A percentile compares a stretch with the other conserved stretches of the same genome.
Conservation (phyloP, 257 asterid species). For the Fraxinus excelsior region DNA sequence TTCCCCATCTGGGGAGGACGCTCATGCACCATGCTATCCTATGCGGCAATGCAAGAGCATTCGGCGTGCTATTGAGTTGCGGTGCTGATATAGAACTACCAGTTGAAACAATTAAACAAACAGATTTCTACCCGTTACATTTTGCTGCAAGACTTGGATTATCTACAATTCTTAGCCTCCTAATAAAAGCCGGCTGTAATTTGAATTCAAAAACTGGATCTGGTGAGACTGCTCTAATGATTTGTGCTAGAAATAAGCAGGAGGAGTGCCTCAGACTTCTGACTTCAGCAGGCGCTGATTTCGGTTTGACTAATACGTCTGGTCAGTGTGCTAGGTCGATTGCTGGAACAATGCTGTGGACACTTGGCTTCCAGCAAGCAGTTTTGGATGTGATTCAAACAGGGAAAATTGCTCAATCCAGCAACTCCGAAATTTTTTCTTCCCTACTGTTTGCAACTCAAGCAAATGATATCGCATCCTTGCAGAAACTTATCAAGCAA, state of each 20-base stretch:
- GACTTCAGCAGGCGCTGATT: constrained; percentile 62
- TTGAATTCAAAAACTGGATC: constrained; percentile 52
- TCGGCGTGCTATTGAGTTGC: constrained; percentile 50
- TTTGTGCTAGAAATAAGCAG: constrained; percentile 46
- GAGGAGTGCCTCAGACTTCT: constrained; percentile 58
- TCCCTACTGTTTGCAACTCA: constrained; percentile 46
- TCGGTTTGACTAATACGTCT: constrained; percentile 42
- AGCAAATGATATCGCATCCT: constrained; percentile 54
- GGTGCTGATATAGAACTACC: constrained; percentile 58
- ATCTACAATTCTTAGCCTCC: constrained; percentile 39
- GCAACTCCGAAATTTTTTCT: constrained; percentile 49
- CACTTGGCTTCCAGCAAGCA: constrained; percentile 44
- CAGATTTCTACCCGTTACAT: constrained; percentile 48
- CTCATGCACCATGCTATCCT: constrained; percentile 64
- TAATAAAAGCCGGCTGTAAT: constrained; percentile 49
- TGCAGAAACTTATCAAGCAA: constrained; percentile 41
- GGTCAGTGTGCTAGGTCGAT: constrained; percentile 42
- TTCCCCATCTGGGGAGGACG: constrained; percentile 65
- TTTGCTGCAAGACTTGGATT: constrained; percentile 54
- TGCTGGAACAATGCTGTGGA: constrained; percentile 52
- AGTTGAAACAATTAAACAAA: constrained; percentile 35
- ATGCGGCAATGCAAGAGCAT: constrained; percentile 54
- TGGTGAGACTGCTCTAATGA: constrained; percentile 68
- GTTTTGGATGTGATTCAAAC: constrained; percentile 48
- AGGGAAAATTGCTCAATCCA: constrained; percentile 48